Evolutionary conservation across 83 land plant genomes (phyloP).

Genomic region (Picea abies): DNA sequence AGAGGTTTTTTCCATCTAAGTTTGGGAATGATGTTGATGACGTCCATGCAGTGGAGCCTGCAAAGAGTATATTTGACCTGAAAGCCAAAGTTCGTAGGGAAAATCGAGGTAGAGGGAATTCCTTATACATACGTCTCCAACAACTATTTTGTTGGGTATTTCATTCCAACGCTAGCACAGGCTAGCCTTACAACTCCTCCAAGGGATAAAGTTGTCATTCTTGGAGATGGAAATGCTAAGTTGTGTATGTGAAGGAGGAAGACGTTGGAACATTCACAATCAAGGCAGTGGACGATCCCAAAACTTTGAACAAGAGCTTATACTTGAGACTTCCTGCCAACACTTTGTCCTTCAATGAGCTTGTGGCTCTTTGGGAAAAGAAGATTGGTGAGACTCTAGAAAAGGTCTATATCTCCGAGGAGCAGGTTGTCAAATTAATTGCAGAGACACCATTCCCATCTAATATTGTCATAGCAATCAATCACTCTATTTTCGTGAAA

Average conservation of each 20-base stretch:
- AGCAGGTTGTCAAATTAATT: neutral
- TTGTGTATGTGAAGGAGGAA: slow-evolving; percentile 29
- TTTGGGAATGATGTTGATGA: slow-evolving; percentile 39
- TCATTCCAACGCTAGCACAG: slow-evolving; percentile 20
- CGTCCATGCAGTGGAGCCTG: slow-evolving; percentile 24
- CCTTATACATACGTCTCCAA: slow-evolving; percentile 34
- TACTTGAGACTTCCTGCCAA: slow-evolving; percentile 8
- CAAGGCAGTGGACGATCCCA: slow-evolving; percentile 55
- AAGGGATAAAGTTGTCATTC: slow-evolving; percentile 20
- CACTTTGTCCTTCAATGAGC: neutral
- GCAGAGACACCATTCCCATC: slow-evolving; percentile 17
- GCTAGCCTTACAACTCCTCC: slow-evolving; percentile 23
- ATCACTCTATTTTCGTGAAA: too few relatives aligned
- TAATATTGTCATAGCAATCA: slow-evolving; percentile 9
- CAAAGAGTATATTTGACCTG: slow-evolving; percentile 4
- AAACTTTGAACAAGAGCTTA: slow-evolving; percentile 28
- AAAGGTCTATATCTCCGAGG: neutral
- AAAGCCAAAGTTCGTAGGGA: slow-evolving; percentile 29
- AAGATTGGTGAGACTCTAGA: slow-evolving; percentile 5
- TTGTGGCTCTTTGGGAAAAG: slow-evolving; percentile 19
- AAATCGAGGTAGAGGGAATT: slow-evolving; percentile 27
- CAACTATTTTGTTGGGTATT: slow-evolving; percentile 22
- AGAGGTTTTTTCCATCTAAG: slow-evolving; percentile 58
- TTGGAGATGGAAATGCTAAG: slow-evolving; percentile 29
- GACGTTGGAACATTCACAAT: slow-evolving; percentile 51